A percentile compares a stretch with the other conserved stretches of the same genome.
These are phyloP conservation scores for Myxozyma vanderwaltii DNA, from an alignment of 805 yeast species.

Conservation along the genomic window DNA sequence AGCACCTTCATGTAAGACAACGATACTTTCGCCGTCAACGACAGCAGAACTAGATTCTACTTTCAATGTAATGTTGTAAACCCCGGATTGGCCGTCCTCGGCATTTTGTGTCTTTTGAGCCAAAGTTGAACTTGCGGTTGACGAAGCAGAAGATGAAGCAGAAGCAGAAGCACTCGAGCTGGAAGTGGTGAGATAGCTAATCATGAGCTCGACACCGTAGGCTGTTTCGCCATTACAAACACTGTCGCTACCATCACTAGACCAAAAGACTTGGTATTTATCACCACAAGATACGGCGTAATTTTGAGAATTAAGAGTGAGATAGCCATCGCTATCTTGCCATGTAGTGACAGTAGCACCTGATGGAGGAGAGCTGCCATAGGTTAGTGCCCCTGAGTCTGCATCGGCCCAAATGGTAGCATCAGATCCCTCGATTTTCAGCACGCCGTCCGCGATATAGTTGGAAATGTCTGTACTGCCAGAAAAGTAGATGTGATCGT, in stretches of 20 bases:
- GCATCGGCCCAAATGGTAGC: conserved; percentile 5
- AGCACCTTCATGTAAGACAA: conserved; percentile 7
- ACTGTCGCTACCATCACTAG: conserved; percentile 8
- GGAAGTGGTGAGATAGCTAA: background rate
- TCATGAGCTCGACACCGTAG: conserved; percentile 1
- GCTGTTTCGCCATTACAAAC: background rate
- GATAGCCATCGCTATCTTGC: background rate
- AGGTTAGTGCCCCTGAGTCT: background rate
- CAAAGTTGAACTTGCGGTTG: too few species aligned
- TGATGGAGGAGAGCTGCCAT: conserved; percentile 1
- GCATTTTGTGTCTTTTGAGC: too few species aligned
- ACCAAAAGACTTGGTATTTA: conserved; percentile 5
- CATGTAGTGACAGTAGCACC: conserved; percentile 1
- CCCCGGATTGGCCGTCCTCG: background rate
- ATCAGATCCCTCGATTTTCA: background rate
- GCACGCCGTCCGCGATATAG: background rate
- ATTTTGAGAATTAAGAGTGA: background rate
- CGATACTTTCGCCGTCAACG: conserved; percentile 40
- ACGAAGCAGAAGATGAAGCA: background rate
- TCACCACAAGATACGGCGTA: conserved; percentile 4
- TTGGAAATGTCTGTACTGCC: background rate
- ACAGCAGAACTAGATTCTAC: conserved; percentile 29
- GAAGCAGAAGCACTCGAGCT: background rate
- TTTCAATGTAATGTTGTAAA: background rate
- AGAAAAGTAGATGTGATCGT: background rate